phyloP scores from a whole-genome alignment of 1,284 basidiomycete genomes.

The Apiotrichum veenhuisii region DNA sequence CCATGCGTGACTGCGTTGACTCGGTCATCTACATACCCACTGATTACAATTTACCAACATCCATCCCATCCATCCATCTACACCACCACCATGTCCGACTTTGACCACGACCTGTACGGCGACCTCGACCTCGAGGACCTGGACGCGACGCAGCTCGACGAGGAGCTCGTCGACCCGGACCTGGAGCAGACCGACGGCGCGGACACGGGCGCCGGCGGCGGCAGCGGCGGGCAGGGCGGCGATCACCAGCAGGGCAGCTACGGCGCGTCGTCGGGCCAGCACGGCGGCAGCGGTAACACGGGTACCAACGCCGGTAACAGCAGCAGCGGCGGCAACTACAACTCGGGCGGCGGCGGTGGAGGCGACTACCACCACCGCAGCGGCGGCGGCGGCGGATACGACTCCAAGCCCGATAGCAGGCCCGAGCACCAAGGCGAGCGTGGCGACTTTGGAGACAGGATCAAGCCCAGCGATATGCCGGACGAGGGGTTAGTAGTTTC shows the following conservation, averaged over 20 bases:
- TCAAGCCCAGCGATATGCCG: slow-evolving; percentile 91
- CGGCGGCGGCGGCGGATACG: neutral
- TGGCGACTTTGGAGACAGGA: slow-evolving; percentile 28
- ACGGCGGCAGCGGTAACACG: neutral
- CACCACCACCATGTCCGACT: slow-evolving; percentile 36
- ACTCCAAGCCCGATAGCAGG: neutral
- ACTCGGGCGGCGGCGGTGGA: too few relatives aligned
- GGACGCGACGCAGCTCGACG: slow-evolving; percentile 38
- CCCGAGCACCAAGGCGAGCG: neutral
- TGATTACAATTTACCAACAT: neutral
- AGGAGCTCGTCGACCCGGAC: slow-evolving; percentile 37
- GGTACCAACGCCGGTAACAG: too few relatives aligned
- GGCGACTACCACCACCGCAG: neutral
- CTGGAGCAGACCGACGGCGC: slow-evolving; percentile 6
- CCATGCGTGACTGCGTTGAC: too few relatives aligned
- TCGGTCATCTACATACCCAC: neutral
- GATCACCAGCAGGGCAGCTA: neutral
- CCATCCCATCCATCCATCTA: neutral
- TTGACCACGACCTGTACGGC: slow-evolving; percentile 41
- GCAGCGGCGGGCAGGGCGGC: neutral
- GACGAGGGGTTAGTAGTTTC: slow-evolving; percentile 87
- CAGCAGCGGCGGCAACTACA: neutral
- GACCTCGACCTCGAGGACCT: slow-evolving; percentile 41
- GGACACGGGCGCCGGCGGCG: neutral
- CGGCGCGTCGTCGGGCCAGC: neutral